phyloP scores from a whole-genome alignment of 257 asterid genomes.

The Solanum tarijense region DNA sequence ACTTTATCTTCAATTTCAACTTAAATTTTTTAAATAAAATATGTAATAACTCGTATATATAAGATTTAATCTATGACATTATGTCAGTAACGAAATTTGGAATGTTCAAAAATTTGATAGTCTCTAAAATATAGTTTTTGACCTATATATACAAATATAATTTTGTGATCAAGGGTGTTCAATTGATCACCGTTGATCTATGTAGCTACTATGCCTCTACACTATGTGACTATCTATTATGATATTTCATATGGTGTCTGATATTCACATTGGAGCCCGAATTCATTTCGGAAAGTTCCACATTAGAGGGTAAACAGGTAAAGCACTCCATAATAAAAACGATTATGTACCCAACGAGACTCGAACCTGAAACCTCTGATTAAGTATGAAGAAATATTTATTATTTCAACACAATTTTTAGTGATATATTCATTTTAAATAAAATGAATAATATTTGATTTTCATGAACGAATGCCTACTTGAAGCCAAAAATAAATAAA shows the following conservation, averaged over 20 bases:
- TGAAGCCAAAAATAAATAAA: background rate
- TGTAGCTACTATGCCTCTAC: no score
- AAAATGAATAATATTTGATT: background rate
- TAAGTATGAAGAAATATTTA: no score
- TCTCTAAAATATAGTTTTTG: no score
- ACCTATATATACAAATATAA: no score
- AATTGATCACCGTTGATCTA: background rate
- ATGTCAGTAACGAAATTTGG: background rate
- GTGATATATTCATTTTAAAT: background rate
- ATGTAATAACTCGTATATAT: background rate
- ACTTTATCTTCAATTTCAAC: background rate
- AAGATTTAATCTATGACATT: background rate
- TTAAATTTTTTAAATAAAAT: background rate
- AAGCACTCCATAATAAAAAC: no score
- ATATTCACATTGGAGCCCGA: background rate
- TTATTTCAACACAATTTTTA: no score
- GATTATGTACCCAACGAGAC: fast-evolving
- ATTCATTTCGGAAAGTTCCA: no score
- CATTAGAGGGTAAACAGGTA: no score
- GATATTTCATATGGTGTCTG: no score
- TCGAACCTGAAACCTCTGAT: fast-evolving
- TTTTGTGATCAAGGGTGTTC: background rate
- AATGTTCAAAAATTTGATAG: background rate
- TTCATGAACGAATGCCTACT: background rate
- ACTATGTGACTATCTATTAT: background rate